Evolutionary conservation across 73 alveolate genomes (phyloP).

Genomic region (Blepharisma stoltei): DNA sequence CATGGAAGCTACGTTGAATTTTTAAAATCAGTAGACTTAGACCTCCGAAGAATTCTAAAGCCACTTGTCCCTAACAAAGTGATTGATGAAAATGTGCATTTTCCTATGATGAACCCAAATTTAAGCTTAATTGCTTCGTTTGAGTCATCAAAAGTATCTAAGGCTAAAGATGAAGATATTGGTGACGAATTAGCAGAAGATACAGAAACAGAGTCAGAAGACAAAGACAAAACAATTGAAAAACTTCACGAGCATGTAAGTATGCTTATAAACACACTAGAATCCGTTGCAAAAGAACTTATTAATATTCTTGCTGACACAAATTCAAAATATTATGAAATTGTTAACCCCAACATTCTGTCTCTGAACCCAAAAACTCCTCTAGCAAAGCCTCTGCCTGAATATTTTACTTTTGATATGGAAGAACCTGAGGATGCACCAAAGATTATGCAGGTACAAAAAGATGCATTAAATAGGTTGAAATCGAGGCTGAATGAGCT

Average conservation of each 20-base stretch:
- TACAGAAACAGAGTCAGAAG: too few relatives aligned
- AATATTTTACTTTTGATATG: constrained; percentile 7
- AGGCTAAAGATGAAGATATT: not conserved
- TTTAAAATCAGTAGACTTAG: not conserved
- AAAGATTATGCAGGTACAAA: not conserved
- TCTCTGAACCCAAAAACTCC: constrained; percentile 1
- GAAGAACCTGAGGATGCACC: not conserved
- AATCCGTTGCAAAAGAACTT: constrained; percentile 7
- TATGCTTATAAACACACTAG: constrained; percentile 1
- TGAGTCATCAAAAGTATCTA: not conserved
- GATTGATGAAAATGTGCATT: not conserved
- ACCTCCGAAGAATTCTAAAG: constrained; percentile 12
- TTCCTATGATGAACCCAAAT: not conserved
- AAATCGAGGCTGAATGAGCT: not conserved
- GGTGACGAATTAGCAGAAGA: too few relatives aligned
- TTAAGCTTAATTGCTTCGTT: not conserved
- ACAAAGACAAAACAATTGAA: constrained; percentile 3
- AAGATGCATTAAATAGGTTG: not conserved
- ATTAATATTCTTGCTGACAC: not conserved
- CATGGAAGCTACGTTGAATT: constrained; percentile 9
- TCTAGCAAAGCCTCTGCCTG: constrained; percentile 20
- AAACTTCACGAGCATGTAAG: not conserved
- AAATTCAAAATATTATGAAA: constrained; percentile 2
- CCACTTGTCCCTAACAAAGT: not conserved
- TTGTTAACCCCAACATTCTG: constrained; percentile 16